Evolutionary conservation across 306 rosid genomes (phyloP).

Genomic region (Quercus dentata): DNA sequence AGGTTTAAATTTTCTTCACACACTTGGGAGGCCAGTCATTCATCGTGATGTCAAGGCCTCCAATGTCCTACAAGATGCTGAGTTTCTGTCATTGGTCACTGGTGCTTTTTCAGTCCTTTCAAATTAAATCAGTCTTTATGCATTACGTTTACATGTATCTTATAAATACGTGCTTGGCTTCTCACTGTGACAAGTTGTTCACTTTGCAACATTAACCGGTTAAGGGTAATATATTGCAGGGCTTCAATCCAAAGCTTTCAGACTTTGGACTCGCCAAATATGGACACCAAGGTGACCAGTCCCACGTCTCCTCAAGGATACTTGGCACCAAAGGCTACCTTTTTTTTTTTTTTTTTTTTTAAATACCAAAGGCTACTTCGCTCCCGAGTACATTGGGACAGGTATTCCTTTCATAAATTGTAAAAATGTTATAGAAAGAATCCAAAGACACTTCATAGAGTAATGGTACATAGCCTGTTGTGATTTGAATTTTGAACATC

Average conservation of each 20-base stretch:
- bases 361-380: constrained; percentile 40
- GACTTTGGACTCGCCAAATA: constrained; percentile 47
- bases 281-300: constrained; percentile 37
- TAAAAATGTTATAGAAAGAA: not conserved
- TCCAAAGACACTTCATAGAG: no score
- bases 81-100: constrained; percentile 15
- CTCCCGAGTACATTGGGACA: constrained; percentile 37
- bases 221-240: constrained; percentile 21
- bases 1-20: constrained; percentile 50
- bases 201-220: not conserved
- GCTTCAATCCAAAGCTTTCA: constrained; percentile 39
- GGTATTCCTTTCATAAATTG: constrained; percentile 18
- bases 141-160: no score
- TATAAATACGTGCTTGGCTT: no score
- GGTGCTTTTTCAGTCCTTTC: not conserved
- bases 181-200: not conserved
- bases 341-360: no score
- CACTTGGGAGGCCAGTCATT: constrained; percentile 35
- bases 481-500: no score
- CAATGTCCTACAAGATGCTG: constrained; percentile 42
- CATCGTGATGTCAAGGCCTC: constrained; percentile 57
- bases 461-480: no score
- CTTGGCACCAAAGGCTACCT: constrained; percentile 47
- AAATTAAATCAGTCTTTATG: not conserved
- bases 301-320: constrained; percentile 32